Conservation (phyloP, 2,329 filamentous ascomycete genomes). For the Aspergillus cejpii region DNA sequence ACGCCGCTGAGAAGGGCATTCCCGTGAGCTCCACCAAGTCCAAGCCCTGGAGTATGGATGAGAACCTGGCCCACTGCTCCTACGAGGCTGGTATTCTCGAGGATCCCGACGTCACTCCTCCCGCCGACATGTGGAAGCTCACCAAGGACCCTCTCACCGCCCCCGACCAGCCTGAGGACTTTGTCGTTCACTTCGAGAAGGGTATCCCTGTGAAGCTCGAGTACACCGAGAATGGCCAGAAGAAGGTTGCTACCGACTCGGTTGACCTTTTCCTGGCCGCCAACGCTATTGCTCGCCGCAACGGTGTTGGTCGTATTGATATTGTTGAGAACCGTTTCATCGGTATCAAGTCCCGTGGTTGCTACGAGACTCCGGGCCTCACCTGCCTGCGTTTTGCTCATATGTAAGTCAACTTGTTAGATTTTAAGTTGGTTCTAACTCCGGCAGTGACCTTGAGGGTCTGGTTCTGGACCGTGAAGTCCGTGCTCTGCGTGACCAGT, state of each 20-base stretch:
- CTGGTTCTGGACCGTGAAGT: constrained; percentile 63
- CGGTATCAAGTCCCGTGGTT: constrained; percentile 72
- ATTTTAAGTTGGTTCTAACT: constrained; percentile 3
- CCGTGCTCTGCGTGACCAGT: constrained; percentile 63
- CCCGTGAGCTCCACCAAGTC: constrained; percentile 45
- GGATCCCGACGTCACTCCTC: constrained; percentile 56
- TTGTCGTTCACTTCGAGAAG: constrained; percentile 66
- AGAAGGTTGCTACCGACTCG: constrained; percentile 58
- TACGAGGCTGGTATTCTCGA: constrained; percentile 66
- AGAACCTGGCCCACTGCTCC: constrained; percentile 55
- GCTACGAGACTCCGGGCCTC: constrained; percentile 56
- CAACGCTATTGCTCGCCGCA: constrained; percentile 63
- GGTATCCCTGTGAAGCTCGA: constrained; percentile 65
- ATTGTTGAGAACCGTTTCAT: constrained; percentile 79
- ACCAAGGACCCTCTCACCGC: constrained; percentile 62
- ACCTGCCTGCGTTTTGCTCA: constrained; percentile 32
- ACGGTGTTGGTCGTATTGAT: constrained; percentile 74
- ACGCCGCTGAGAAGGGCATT: constrained; percentile 43
- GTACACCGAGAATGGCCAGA: constrained; percentile 43
- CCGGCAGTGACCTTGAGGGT: constrained; percentile 37
- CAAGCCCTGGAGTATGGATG: constrained; percentile 49
- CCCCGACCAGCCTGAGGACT: constrained; percentile 63
- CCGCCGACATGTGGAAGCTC: constrained; percentile 69
- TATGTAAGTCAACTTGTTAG: constrained; percentile 23
- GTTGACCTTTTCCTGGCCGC: constrained; percentile 65